Evolutionary conservation across 345 rosid species (phyloP).

Genomic region (Boechera stricta): DNA sequence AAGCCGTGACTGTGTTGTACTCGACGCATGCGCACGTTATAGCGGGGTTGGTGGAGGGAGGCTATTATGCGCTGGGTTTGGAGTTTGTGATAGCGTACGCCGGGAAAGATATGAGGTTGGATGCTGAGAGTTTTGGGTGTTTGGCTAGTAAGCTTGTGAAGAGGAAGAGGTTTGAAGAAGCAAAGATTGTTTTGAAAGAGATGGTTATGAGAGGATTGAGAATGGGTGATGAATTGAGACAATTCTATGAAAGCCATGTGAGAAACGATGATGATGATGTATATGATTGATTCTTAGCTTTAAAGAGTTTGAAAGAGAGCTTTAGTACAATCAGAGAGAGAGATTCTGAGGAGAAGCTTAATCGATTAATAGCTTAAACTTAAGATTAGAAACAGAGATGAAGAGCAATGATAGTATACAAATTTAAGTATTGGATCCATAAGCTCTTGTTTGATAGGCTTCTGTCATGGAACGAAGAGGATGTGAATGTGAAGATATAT

Average conservation of each 20-base stretch:
- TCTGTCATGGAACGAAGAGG: constrained; percentile 3
- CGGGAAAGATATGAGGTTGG: constrained; percentile 56
- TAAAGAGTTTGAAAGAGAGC: not conserved
- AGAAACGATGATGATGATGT: not conserved
- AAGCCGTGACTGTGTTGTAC: constrained; percentile 48
- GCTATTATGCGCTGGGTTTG: constrained; percentile 53
- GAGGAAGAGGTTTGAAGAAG: constrained; percentile 44
- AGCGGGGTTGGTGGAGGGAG: constrained; percentile 44
- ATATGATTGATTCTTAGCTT: not conserved
- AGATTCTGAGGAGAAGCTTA: too few relatives aligned
- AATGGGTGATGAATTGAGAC: constrained; percentile 42
- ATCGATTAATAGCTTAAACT: not conserved
- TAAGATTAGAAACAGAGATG: not conserved
- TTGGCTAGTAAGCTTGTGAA: constrained; percentile 54
- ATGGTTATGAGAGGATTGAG: constrained; percentile 50
- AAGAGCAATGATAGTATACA: not conserved
- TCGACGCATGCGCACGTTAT: constrained; percentile 61
- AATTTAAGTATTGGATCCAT: not conserved
- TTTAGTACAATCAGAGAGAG: not conserved
- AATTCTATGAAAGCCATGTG: constrained; percentile 6
- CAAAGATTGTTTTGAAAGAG: constrained; percentile 53
- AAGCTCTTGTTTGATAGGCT: not conserved
- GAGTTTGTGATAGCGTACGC: constrained; percentile 54
- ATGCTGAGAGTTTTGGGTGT: constrained; percentile 53
- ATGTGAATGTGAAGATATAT: not conserved